A percentile compares a stretch with the other conserved stretches of the same genome.
Conservation (phyloP, 2,329 filamentous ascomycete genomes). For the Trichophyton benhamiae region DNA sequence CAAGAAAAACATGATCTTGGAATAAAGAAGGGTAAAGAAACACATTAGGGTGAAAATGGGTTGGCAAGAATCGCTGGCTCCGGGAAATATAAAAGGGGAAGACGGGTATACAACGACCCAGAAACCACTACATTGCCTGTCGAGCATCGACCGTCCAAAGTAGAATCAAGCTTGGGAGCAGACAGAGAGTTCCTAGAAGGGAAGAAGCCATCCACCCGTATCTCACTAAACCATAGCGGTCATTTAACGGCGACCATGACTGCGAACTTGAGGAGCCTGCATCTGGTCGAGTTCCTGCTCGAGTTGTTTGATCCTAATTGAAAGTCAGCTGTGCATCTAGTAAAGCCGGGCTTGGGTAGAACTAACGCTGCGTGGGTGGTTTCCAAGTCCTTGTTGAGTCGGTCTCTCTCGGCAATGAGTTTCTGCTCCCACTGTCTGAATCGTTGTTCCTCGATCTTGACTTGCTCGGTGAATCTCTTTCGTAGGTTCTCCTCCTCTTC, state of each 20-base stretch:
- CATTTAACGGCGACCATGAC: constrained; percentile 74
- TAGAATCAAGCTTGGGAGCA: background rate
- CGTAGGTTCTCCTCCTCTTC: constrained; percentile 96
- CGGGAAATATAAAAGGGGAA: constrained; percentile 10
- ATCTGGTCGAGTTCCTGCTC: constrained; percentile 87
- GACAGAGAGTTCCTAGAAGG: background rate
- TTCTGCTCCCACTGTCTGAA: constrained; percentile 99
- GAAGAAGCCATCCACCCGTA: constrained; percentile 3
- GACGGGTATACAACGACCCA: constrained; percentile 4
- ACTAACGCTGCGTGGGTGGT: constrained; percentile 72
- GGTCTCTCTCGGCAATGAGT: constrained; percentile 95
- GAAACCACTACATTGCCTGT: background rate
- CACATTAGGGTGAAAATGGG: constrained; percentile 7
- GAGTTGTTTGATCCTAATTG: constrained; percentile 37
- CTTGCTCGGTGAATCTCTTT: constrained; percentile 99
- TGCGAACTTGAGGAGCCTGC: constrained; percentile 81
- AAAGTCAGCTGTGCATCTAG: constrained; percentile 19
- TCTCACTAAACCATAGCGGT: constrained; percentile 1
- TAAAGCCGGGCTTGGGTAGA: background rate
- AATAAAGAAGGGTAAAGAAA: constrained; percentile 2
- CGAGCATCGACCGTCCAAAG: background rate
- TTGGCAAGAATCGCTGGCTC: constrained; percentile 13
- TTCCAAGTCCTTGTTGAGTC: constrained; percentile 99
- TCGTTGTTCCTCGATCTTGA: constrained; percentile 98
- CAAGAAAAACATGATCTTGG: constrained; percentile 4